Evolutionary conservation across 1,284 basidiomycete species (phyloP).

Genomic region (Leccinum fallax): DNA sequence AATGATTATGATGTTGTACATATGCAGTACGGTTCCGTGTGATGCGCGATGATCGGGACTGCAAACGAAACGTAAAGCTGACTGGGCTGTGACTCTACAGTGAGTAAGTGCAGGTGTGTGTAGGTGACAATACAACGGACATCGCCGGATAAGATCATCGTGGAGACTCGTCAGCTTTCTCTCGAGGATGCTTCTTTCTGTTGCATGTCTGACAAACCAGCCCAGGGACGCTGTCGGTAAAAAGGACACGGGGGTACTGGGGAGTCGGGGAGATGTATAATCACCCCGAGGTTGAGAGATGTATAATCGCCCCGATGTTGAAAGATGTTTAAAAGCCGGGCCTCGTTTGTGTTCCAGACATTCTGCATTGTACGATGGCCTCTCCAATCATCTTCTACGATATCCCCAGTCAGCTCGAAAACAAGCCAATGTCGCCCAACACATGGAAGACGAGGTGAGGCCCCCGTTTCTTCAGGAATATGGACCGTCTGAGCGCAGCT

Average conservation of each 20-base stretch:
- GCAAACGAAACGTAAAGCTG: background rate
- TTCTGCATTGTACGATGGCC: constrained; percentile 17
- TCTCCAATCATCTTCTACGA: constrained; percentile 33
- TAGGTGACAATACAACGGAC: background rate
- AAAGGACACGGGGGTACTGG: background rate
- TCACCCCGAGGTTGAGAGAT: background rate
- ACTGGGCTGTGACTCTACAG: background rate
- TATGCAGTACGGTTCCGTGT: background rate
- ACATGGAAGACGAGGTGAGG: constrained; percentile 17
- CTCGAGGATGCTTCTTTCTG: background rate
- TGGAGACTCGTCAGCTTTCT: background rate
- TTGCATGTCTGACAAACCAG: background rate
- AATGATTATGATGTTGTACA: background rate
- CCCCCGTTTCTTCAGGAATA: too few relatives aligned
- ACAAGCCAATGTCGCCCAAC: constrained; percentile 34
- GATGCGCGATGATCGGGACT: background rate
- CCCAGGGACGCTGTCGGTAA: background rate
- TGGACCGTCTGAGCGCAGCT: too few relatives aligned
- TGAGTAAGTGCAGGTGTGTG: too few relatives aligned
- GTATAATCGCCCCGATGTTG: background rate
- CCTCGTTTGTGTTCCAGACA: background rate
- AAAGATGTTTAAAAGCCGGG: constrained; percentile 15
- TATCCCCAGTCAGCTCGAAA: constrained; percentile 24
- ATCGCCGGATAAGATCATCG: background rate
- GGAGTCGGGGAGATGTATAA: background rate